These are phyloP conservation scores for Suhomyces yuchorum DNA, from an alignment of 1,139 yeast species.

Conservation along the genomic window DNA sequence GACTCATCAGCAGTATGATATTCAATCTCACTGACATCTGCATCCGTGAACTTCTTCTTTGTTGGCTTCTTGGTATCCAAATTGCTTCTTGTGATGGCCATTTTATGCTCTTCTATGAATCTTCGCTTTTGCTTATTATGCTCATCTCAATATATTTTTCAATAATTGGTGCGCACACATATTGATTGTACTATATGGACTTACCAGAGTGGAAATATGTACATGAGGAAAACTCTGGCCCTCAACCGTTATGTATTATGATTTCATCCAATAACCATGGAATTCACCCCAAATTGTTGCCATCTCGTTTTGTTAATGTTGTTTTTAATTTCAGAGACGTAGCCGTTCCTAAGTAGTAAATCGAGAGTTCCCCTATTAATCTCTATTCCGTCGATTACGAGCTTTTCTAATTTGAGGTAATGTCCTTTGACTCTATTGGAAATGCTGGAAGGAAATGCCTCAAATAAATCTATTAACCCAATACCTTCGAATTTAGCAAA, in stretches of 20 bases:
- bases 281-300: slow-evolving; percentile 41
- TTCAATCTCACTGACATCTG: slow-evolving; percentile 16
- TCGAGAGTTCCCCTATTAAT: slow-evolving; percentile 35
- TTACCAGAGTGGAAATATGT: not conserved
- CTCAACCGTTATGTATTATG: no score
- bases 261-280: slow-evolving; percentile 31
- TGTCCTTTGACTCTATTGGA: slow-evolving; percentile 1
- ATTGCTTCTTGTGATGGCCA: slow-evolving; percentile 25
- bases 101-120: slow-evolving; percentile 6
- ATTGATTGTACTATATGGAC: not conserved
- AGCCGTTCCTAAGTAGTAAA: slow-evolving; percentile 23
- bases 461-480: slow-evolving; percentile 40
- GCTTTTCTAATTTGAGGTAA: slow-evolving; percentile 22
- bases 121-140: not conserved
- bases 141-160: slow-evolving; percentile 10
- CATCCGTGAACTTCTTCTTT: slow-evolving; percentile 25
- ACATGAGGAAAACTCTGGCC: no score
- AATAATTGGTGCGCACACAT: slow-evolving; percentile 3
- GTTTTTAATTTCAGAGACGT: slow-evolving; percentile 24
- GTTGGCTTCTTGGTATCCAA: slow-evolving; percentile 14
- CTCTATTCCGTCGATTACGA: slow-evolving; percentile 40
- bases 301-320: slow-evolving; percentile 35
- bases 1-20: slow-evolving; percentile 24
- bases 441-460: slow-evolving; percentile 17
- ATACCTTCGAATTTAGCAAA: slow-evolving; percentile 40